Percentiles rank a stretch among this genome's conserved stretches.
phyloP scores from a whole-genome alignment of 371 early-diverging fungal genomes.

The Dipsacomyces acuminosporus region DNA sequence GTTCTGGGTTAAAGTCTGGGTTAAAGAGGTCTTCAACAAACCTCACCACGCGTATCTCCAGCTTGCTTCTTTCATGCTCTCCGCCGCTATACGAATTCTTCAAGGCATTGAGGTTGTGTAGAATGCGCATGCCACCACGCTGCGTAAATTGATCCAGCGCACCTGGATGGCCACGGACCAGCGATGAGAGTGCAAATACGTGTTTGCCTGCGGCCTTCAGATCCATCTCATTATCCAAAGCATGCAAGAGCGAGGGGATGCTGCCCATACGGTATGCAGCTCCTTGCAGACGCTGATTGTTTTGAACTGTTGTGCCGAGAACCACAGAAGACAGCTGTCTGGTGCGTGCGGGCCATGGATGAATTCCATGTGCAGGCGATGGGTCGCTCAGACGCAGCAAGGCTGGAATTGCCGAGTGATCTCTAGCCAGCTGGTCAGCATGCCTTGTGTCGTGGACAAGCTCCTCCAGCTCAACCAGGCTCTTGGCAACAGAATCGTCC shows the following conservation, averaged over 20 bases:
- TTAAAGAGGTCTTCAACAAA: slow-evolving; percentile 44
- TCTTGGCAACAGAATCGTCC: slow-evolving; percentile 14
- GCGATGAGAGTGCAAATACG: slow-evolving; percentile 51
- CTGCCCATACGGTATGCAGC: slow-evolving; percentile 27
- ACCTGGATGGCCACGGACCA: slow-evolving; percentile 49
- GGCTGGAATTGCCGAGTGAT: slow-evolving; percentile 30
- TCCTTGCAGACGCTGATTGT: slow-evolving; percentile 51
- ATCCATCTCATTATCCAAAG: slow-evolving; percentile 42
- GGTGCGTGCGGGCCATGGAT: slow-evolving; percentile 6
- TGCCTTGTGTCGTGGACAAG: slow-evolving; percentile 39
- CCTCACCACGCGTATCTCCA: slow-evolving; percentile 25
- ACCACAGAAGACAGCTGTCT: slow-evolving; percentile 26
- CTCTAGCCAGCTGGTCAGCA: slow-evolving; percentile 21
- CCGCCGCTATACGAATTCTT: background rate
- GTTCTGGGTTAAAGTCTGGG: slow-evolving; percentile 28
- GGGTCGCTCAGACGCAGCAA: slow-evolving; percentile 47
- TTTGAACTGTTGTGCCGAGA: slow-evolving; percentile 44
- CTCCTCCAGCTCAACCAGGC: slow-evolving; percentile 45
- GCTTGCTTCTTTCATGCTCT: slow-evolving; percentile 10
- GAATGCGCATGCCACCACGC: slow-evolving; percentile 31
- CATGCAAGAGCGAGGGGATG: slow-evolving; percentile 36
- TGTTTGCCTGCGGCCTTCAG: slow-evolving; percentile 43
- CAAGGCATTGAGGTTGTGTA: slow-evolving; percentile 22
- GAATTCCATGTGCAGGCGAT: background rate
- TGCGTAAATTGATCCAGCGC: slow-evolving; percentile 42